Conservation (phyloP, 352 stramenopile species). For the Thalassiosira livingstoniorum region DNA sequence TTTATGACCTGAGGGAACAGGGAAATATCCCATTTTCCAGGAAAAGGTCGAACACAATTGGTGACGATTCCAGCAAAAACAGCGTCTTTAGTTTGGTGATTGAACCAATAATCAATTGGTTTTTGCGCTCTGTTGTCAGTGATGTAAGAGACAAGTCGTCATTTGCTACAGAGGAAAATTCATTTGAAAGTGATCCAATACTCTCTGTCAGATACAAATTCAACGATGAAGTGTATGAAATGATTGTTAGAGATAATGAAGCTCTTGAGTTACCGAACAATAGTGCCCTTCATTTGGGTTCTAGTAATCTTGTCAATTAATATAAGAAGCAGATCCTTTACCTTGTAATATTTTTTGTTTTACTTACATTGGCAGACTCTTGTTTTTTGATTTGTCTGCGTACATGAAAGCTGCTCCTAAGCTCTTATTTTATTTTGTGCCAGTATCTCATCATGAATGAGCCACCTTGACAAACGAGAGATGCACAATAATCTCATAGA, state of each 20-base stretch:
- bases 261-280: slow-evolving; percentile 43
- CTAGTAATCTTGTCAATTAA: slow-evolving; percentile 27
- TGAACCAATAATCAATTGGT: background rate
- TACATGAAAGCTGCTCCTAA: too few relatives aligned
- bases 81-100: background rate
- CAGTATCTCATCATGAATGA: too few relatives aligned
- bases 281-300: slow-evolving; percentile 36
- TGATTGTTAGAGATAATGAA: slow-evolving; percentile 41
- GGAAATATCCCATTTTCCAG: too few relatives aligned
- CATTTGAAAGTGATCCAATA: background rate
- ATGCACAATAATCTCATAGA: too few relatives aligned
- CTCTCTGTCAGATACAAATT: slow-evolving; percentile 58
- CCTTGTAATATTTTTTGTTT: too few relatives aligned
- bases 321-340: background rate
- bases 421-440: too few relatives aligned
- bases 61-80: background rate
- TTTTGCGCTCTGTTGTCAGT: background rate
- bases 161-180: background rate
- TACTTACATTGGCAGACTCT: too few relatives aligned
- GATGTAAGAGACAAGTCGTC: background rate
- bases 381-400: too few relatives aligned
- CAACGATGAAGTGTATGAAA: slow-evolving; percentile 49
- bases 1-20: slow-evolving; percentile 46
- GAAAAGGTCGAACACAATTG: background rate
- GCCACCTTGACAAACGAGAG: too few relatives aligned